Evolutionary conservation across 2,329 filamentous ascomycete genomes (phyloP), one percentile per base, ranked within the genome.

Genomic region (Venturia effusa): DNA sequence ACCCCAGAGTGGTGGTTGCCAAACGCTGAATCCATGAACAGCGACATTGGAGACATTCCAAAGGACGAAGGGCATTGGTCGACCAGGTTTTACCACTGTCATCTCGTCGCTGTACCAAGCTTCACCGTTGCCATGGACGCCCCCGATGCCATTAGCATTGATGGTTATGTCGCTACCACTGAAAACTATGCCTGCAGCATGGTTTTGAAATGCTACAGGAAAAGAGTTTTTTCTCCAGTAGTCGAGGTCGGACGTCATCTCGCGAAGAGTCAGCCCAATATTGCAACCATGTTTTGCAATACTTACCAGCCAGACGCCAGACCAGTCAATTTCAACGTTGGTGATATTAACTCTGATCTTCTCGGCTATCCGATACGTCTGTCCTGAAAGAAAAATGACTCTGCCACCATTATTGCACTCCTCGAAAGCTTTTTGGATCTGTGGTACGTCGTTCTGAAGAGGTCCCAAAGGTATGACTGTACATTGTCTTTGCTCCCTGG

Each of bases 51-150:
- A 79, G 3, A 81, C 79, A 67, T 84, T 84, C 82, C 81, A 84
- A 62, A 83, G 78, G 4, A 83, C 80, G 64, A 84, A 83, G 0
- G 81, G 81, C 81, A 84, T 84, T 0, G 81, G 82, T 11, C 82
- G 72, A 3, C 81, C 81, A 1, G 77, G 76, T 62, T 76, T 76
- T 0, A 80, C 83, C 6, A 70, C 67, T 17, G 74, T 77, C 32
- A 74, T 67, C 69, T 84, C 81, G 10, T 72, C 78, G 22, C 72
- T 77, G 66, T 84, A 84, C 82, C 82, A 84, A 1, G 74, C 68
- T 66, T 84, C 78, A 3, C 82, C 81, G 66, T 82, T 82, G 6
- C 81, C 81, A 64, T 82, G 69, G 60, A 84, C 82, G 2, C 80
- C 79, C n/a, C 81, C 81, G 0, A 78, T 83, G 0, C 75, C 75